Base-by-base conservation (phyloP, 2,329 filamentous ascomycete species). In the Phyllosticta ampelicida region DNA sequence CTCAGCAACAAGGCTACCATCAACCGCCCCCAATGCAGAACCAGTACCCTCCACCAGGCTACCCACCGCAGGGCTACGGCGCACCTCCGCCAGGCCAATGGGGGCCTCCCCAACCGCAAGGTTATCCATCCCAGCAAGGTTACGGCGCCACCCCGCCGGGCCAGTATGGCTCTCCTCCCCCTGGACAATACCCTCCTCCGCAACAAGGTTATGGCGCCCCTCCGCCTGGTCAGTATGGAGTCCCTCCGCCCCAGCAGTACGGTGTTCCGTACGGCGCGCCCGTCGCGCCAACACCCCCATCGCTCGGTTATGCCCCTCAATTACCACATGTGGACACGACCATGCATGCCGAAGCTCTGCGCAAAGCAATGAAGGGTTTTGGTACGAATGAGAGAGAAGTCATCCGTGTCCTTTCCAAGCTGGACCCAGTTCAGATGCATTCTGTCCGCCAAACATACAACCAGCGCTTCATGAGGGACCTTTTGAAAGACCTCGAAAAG, bases 341-440 rank as follows among this genome's bases (percentile, higher is more conserved):
- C 2, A 74, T 77, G 11, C 85, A 94, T 64, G 87, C 89, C 0
- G 82, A 90, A 59, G 81, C 78, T 3, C 76, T 95, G 20, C 83
- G 89, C 56, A 81, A 81, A 64, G 89, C 92, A 1, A 96, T 96
- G 90, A 96, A 95, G 72, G 90, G 90, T 0, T 89, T 96, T 62
- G 92, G 91, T 30, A 96, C 91, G 0, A 84, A 97, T 66, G 91
- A 96, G 71, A 86, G 84, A 66, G 72, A 80, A 0, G 75, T 97
- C 16, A 91, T 95, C 62, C 75, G 77, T 1, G 75, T 86, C 2
- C 76, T 97, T 9, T 75, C 86, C 2, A 81, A 79, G 63, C 86
- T 90, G 62, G 89, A 95, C 62, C 87, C 91, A 0, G 76, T 90
- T 4, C 88, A 95, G 69, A 80, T 94, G 62, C 81, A 85, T 53